These are phyloP conservation scores for Lantana camara DNA, from an alignment of 257 asterid species.

Conservation along the genomic window DNA sequence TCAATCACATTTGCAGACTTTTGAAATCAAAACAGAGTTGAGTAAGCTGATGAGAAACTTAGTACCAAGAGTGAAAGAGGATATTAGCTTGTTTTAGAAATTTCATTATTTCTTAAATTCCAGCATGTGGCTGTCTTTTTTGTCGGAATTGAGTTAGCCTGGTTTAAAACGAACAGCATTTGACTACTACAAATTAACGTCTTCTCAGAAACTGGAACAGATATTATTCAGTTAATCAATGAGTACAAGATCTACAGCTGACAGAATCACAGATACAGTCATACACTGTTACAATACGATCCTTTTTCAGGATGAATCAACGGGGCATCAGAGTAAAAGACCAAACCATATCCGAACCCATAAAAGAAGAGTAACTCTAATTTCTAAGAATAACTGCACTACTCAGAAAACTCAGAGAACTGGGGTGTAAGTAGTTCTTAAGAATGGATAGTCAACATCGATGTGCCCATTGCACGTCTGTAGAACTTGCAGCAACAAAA, in stretches of 20 bases:
- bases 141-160: too few species aligned
- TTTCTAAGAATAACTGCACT: slow-evolving; percentile 1
- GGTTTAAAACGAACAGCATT: too few species aligned
- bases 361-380: slow-evolving; percentile 20
- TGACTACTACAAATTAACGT: not conserved
- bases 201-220: not conserved
- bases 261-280: not conserved
- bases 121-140: too few species aligned
- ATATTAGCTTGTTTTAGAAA: not conserved
- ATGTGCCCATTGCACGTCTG: slow-evolving; percentile 1
- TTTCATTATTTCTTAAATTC: too few species aligned
- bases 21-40: slow-evolving; percentile 45
- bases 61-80: slow-evolving; percentile 23
- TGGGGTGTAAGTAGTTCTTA: slow-evolving; percentile 6
- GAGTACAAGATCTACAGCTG: not conserved
- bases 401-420: not conserved
- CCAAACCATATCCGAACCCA: slow-evolving; percentile 6
- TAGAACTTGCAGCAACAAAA: slow-evolving; percentile 2
- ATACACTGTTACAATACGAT: slow-evolving; percentile 29
- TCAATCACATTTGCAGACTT: slow-evolving; percentile 38
- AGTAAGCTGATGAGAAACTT: slow-evolving; percentile 45
- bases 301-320: not conserved
- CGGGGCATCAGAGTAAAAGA: not conserved
- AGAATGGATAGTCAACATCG: slow-evolving; percentile 1
- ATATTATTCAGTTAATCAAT: not conserved